Conservation (phyloP, 208 protist species). For the Leishmania guyanensis region DNA sequence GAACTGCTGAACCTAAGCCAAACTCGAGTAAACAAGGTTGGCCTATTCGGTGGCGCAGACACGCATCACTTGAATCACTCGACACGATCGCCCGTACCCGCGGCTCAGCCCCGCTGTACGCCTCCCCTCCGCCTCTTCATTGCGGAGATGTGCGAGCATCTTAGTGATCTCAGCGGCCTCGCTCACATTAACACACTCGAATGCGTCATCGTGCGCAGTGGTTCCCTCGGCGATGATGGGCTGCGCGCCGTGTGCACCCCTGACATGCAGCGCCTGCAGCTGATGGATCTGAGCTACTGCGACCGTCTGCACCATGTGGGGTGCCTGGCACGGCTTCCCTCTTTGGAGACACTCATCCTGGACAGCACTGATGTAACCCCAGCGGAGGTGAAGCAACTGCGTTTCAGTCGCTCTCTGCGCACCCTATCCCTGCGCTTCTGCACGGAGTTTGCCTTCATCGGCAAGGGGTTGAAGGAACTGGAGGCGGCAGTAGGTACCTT, state of each 20-base stretch:
- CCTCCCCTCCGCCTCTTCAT: constrained; percentile 55
- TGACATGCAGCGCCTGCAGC: constrained; percentile 27
- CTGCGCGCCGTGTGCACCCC: constrained; percentile 26
- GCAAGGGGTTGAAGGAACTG: constrained; percentile 23
- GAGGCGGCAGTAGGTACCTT: constrained; percentile 35
- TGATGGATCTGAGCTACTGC: constrained; percentile 72
- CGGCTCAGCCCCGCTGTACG: neutral
- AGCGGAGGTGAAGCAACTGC: constrained; percentile 39
- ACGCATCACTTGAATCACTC: neutral
- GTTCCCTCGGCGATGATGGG: constrained; percentile 42
- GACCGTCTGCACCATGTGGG: constrained; percentile 44
- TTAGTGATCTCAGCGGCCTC: constrained; percentile 44
- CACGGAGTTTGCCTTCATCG: constrained; percentile 48
- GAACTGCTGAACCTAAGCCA: constrained; percentile 62
- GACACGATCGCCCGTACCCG: neutral
- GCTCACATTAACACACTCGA: constrained; percentile 37
- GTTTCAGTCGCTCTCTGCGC: constrained; percentile 28
- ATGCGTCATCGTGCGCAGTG: constrained; percentile 62
- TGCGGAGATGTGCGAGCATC: constrained; percentile 54
- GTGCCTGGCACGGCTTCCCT: constrained; percentile 36
- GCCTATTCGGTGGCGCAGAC: constrained; percentile 23
- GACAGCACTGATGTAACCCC: constrained; percentile 60
- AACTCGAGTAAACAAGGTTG: constrained; percentile 36
- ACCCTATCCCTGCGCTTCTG: constrained; percentile 59
- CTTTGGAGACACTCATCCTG: constrained; percentile 48